Base-by-base conservation (phyloP, 768 basidiomycete species). In the Neoboletus magnificus region DNA sequence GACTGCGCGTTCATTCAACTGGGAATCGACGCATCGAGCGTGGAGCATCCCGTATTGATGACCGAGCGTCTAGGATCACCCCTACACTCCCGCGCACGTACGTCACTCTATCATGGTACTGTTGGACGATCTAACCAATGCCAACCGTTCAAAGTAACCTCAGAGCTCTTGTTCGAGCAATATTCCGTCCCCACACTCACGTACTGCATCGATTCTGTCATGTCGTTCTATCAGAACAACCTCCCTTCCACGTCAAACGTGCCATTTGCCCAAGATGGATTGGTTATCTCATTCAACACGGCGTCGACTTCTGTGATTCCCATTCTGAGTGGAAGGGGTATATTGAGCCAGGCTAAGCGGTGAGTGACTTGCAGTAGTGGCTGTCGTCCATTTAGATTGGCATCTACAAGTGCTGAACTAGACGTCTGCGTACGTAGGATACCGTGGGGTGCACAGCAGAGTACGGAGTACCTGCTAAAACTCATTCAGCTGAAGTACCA, bases 401-500 rank as follows among this genome's bases (percentile, higher is more conserved):
- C 7, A 20, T 49, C 5, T 3, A 15, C 35, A 1, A 37, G 23
- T 12, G 32, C 54, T 46, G 22, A 58, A 10, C 23, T 25, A 23
- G 50, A 18, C 32, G 18, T 45, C 10, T 25, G 36, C 52, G n/a
- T 16, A n/a, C n/a, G 8, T 42, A 97, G 95, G 59, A 91, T 99
- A 71, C 90, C 93, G 5, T 98, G 93, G 92, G 97, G 97, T 27
- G 84, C 89, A 25, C 82, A 85, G 2, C 95, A 98, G 64, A 84
- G 93, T 1, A 84, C 91, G 0, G 97, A 99, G 52, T 90, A 97
- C 65, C 80, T 98, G 48, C 83, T 95, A 57, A 97, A 94, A 66
- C 84, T 96, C 22, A 85, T 95, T 40, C 95, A 98, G 67, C 81
- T 98, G 35, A 99, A 98, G 71, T 97, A 98, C 67, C 89, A 96